phyloP scores from a whole-genome alignment of 2,329 filamentous ascomycete species.

The Sarocladium brachiariae region DNA sequence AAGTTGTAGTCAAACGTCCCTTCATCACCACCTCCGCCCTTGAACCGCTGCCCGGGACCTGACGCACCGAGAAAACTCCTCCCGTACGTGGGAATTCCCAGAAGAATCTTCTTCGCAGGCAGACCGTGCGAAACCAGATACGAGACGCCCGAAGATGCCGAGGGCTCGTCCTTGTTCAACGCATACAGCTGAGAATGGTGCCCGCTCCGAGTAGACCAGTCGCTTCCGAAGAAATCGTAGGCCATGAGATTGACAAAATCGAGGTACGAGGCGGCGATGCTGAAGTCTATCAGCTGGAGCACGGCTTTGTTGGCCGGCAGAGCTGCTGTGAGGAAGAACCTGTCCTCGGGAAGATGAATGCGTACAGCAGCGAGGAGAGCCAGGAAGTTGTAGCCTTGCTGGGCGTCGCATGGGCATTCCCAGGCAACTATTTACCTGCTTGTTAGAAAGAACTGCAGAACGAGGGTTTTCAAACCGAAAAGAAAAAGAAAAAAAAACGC shows the following conservation, averaged over 20 bases:
- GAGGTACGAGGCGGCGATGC: slow-evolving; percentile 54
- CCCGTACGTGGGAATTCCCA: slow-evolving; percentile 71
- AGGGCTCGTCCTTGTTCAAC: slow-evolving; percentile 52
- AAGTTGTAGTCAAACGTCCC: slow-evolving; percentile 69
- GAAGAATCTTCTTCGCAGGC: slow-evolving; percentile 61
- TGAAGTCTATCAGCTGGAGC: slow-evolving; percentile 63
- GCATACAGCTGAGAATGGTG: slow-evolving; percentile 72
- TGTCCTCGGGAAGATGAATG: slow-evolving; percentile 58
- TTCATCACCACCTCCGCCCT: slow-evolving; percentile 52
- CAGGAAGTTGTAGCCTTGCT: slow-evolving; percentile 65
- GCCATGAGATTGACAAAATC: slow-evolving; percentile 74
- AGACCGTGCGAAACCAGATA: slow-evolving; percentile 62
- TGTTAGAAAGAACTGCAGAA: no score
- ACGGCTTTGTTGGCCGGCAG: slow-evolving; percentile 62
- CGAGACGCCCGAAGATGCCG: slow-evolving; percentile 58
- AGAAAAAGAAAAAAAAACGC: background rate
- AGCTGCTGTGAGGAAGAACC: slow-evolving; percentile 64
- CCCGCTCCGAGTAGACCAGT: slow-evolving; percentile 60
- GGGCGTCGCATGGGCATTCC: slow-evolving; percentile 63
- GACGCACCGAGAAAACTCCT: slow-evolving; percentile 63
- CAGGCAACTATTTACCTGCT: slow-evolving; percentile 32
- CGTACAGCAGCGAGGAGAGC: slow-evolving; percentile 61
- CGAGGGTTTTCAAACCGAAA: background rate
- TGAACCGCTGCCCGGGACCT: slow-evolving; percentile 57
- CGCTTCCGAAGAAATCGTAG: slow-evolving; percentile 66